These are phyloP conservation scores for Strigomonas culicis DNA, from an alignment of 208 protist species.

Conservation along the genomic window DNA sequence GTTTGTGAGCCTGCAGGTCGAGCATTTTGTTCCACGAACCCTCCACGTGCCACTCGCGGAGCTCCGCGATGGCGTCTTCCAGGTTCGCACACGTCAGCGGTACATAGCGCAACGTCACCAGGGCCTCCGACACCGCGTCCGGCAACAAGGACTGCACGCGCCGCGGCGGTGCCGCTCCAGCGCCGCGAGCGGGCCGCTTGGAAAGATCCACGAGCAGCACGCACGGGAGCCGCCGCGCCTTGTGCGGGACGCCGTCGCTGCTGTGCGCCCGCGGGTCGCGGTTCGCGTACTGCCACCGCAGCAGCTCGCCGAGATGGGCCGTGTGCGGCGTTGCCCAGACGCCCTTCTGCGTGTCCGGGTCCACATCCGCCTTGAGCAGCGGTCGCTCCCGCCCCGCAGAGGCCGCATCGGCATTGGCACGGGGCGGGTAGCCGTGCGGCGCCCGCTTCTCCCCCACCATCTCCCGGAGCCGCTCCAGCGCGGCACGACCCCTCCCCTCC, in stretches of 20 bases:
- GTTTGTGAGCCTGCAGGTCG: neutral
- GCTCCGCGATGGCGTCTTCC: neutral
- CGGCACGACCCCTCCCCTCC: neutral
- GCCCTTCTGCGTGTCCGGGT: slow-evolving; percentile 41
- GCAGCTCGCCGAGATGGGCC: slow-evolving; percentile 24
- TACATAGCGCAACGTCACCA: neutral
- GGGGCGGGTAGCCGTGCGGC: neutral
- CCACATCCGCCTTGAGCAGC: slow-evolving; percentile 58
- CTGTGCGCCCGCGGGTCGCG: slow-evolving; percentile 81
- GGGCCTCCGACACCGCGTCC: neutral
- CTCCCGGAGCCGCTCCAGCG: neutral
- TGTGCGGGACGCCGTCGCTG: slow-evolving; percentile 65
- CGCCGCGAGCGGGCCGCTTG: slow-evolving; percentile 2
- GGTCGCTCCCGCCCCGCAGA: neutral
- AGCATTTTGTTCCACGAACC: neutral
- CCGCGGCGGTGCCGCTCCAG: neutral
- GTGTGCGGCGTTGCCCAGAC: slow-evolving; percentile 38
- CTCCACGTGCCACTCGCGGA: neutral
- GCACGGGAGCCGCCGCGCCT: slow-evolving; percentile 39
- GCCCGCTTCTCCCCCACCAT: neutral
- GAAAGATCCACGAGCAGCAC: slow-evolving; percentile 73
- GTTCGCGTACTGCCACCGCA: slow-evolving; percentile 75
- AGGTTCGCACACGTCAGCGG: neutral
- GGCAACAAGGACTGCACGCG: slow-evolving; percentile 1
- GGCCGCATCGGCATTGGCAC: neutral